These are phyloP conservation scores for Prunella vulgaris DNA, from an alignment of 257 asterid genomes.

Conservation along the genomic window DNA sequence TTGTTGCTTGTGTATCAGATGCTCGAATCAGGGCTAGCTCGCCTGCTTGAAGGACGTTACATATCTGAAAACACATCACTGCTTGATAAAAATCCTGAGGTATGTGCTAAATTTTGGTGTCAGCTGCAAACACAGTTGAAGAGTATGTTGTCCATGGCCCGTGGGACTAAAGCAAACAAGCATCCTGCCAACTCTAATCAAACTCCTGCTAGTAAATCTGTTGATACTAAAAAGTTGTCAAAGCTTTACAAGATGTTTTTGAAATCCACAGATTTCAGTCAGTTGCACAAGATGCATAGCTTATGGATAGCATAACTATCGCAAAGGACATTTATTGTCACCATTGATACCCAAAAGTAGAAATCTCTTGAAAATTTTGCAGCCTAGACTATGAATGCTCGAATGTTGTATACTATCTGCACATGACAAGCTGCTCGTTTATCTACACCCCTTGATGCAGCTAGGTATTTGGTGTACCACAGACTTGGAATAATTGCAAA, in stretches of 20 bases:
- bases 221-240: slow-evolving; percentile 52
- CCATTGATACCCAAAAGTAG: neutral
- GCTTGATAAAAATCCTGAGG: slow-evolving; percentile 35
- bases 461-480: too few species aligned
- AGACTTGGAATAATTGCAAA: too few species aligned
- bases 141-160: slow-evolving; percentile 56
- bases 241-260: slow-evolving; percentile 86
- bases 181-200: slow-evolving; percentile 40
- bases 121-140: slow-evolving; percentile 72
- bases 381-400: too few species aligned
- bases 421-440: too few species aligned
- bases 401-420: too few species aligned
- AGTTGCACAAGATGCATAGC: slow-evolving; percentile 61
- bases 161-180: slow-evolving; percentile 46
- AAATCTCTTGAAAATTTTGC: neutral
- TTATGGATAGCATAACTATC: slow-evolving; percentile 46
- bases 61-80: slow-evolving; percentile 42
- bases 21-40: slow-evolving; percentile 67
- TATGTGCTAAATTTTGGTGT: slow-evolving; percentile 68
- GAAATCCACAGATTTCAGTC: slow-evolving; percentile 59
- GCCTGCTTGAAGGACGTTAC: slow-evolving; percentile 72
- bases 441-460: neutral
- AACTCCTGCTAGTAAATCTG: slow-evolving; percentile 35
- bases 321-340: neutral
- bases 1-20: slow-evolving; percentile 39